Percentiles rank a stretch among this genome's conserved stretches.
Evolutionary conservation across 768 basidiomycete species (phyloP).

Genomic region (Ramaria rubella): DNA sequence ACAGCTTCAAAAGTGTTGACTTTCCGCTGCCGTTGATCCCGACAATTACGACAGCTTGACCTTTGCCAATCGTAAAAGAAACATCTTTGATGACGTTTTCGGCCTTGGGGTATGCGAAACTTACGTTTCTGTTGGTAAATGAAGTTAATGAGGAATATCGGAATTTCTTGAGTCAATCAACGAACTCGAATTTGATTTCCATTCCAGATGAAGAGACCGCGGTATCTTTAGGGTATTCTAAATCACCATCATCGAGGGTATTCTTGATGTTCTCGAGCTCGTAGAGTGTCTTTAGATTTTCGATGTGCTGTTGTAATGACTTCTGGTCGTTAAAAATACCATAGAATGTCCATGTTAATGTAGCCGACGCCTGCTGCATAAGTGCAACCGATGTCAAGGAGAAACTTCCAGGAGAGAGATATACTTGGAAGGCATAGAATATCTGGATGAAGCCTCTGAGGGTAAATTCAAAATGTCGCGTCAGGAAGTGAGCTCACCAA

Average conservation of each 20-base stretch:
- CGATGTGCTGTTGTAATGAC: not conserved
- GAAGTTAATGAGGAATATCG: not conserved
- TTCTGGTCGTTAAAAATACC: not conserved
- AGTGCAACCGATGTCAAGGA: conserved; percentile 8
- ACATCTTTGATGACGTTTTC: conserved; percentile 22
- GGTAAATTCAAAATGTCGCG: not conserved
- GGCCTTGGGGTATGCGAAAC: conserved; percentile 23
- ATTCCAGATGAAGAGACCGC: conserved; percentile 8
- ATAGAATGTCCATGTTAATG: conserved; percentile 4
- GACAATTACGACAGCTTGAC: conserved; percentile 29
- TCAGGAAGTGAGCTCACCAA: not conserved
- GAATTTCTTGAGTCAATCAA: not conserved
- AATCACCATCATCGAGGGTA: conserved; percentile 6
- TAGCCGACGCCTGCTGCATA: conserved; percentile 7
- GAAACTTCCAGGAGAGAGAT: conserved; percentile 5
- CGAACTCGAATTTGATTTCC: conserved; percentile 7
- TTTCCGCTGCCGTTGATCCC: conserved; percentile 31
- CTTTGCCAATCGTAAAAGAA: conserved; percentile 26
- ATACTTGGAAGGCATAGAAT: conserved; percentile 5
- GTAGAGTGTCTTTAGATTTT: conserved; percentile 10
- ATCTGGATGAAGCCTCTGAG: not conserved
- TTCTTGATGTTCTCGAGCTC: not conserved
- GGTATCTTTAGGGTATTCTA: conserved; percentile 3
- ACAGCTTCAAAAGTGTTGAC: conserved; percentile 39
- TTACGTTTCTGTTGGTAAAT: conserved; percentile 7